Conservation (phyloP, 768 basidiomycete genomes). For the Pholiota conissans region DNA sequence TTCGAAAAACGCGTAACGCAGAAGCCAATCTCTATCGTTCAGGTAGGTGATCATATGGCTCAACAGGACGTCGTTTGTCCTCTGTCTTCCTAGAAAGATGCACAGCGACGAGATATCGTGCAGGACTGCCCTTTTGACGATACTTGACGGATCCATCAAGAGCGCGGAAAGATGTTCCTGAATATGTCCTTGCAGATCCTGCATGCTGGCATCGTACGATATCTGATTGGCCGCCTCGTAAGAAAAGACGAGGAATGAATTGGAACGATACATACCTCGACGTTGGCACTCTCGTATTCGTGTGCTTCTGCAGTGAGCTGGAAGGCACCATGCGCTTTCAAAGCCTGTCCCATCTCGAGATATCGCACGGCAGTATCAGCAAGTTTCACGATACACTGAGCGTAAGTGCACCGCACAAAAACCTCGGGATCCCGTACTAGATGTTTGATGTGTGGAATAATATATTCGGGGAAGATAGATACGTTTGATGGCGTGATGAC, state of each 20-base stretch:
- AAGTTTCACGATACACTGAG: conserved; percentile 81
- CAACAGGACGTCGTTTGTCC: conserved; percentile 91
- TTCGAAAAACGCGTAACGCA: conserved; percentile 92
- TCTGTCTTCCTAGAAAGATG: conserved; percentile 89
- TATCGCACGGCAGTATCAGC: conserved; percentile 87
- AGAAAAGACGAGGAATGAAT: neutral
- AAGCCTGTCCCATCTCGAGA: conserved; percentile 90
- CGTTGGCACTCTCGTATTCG: conserved; percentile 76
- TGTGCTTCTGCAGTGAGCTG: conserved; percentile 62
- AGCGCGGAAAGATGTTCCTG: conserved; percentile 87
- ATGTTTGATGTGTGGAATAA: conserved; percentile 86
- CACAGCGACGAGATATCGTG: conserved; percentile 87
- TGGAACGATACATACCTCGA: conserved; percentile 58
- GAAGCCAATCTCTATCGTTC: conserved; percentile 84
- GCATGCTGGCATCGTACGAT: conserved; percentile 85
- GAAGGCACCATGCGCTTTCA: conserved; percentile 80
- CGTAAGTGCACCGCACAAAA: conserved; percentile 76
- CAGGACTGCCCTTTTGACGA: conserved; percentile 89
- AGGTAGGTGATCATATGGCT: conserved; percentile 87
- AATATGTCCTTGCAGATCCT: conserved; percentile 81
- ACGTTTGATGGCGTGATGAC: conserved; percentile 85
- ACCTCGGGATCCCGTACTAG: conserved; percentile 84
- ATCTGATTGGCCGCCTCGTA: conserved; percentile 48
- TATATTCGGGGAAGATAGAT: conserved; percentile 91
- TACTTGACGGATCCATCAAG: conserved; percentile 84